These are phyloP conservation scores for Ganoderma multipileum DNA, from an alignment of 1,284 basidiomycete species.

Conservation along the genomic window DNA sequence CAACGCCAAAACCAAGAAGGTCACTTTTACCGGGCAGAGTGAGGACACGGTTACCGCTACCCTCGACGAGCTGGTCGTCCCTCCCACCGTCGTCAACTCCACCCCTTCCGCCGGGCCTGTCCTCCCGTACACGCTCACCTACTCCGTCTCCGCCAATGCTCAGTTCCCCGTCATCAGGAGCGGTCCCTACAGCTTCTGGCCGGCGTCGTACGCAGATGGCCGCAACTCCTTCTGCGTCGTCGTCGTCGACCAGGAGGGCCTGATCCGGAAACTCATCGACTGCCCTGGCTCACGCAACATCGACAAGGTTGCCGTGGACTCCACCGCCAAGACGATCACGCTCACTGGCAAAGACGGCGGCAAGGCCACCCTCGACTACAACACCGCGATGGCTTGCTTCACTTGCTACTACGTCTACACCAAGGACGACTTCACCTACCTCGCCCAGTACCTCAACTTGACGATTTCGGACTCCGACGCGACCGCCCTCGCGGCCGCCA, in stretches of 20 bases:
- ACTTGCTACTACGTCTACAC: neutral
- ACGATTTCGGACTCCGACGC: neutral
- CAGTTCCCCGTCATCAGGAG: conserved; percentile 2
- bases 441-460: neutral
- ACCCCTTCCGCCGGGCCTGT: neutral
- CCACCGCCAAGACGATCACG: neutral
- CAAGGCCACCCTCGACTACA: neutral
- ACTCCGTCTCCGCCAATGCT: neutral
- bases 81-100: neutral
- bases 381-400: neutral
- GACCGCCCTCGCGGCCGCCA: neutral
- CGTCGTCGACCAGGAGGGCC: neutral
- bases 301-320: neutral
- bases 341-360: neutral
- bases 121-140: neutral
- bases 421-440: neutral
- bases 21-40: neutral
- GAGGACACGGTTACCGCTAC: too few relatives aligned
- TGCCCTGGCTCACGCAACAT: neutral
- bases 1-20: neutral
- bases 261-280: neutral
- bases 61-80: neutral
- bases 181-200: conserved; percentile 3
- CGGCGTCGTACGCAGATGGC: neutral
- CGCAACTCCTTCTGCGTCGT: neutral